Evolutionary conservation across 768 basidiomycete species (phyloP).

Genomic region (Mycena venus): DNA sequence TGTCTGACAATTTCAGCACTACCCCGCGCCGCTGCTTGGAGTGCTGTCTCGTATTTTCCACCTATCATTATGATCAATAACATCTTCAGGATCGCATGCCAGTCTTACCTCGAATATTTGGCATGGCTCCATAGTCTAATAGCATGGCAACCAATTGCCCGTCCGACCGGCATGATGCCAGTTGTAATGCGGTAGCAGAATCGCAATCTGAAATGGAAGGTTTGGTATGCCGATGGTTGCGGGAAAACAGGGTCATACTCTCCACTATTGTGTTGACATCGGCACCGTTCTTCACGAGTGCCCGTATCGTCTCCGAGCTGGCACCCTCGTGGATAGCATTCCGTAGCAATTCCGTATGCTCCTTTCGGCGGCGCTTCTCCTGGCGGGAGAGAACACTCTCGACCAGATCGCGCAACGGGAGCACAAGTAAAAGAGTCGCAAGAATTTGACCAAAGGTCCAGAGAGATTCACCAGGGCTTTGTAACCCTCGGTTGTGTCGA

Average conservation of each 20-base stretch:
- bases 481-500: background rate
- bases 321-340: background rate
- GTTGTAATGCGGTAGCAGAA: background rate
- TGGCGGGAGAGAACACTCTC: background rate
- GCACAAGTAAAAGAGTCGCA: conserved; percentile 11
- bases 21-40: background rate
- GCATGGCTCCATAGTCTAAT: background rate
- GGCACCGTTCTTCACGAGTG: background rate
- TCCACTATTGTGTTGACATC: background rate
- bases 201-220: background rate
- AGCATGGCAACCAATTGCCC: background rate
- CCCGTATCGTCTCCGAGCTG: background rate
- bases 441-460: conserved; percentile 31
- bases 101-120: conserved; percentile 4
- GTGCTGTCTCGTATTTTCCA: background rate
- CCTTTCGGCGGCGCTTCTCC: background rate
- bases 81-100: background rate
- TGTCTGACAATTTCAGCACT: background rate
- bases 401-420: conserved; percentile 17
- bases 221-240: background rate
- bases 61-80: background rate
- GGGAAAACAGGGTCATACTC: background rate
- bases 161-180: background rate
- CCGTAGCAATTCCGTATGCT: background rate
- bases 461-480: background rate